phyloP scores from a whole-genome alignment of 2,329 filamentous ascomycete genomes.

The Ophiostoma sp. region DNA sequence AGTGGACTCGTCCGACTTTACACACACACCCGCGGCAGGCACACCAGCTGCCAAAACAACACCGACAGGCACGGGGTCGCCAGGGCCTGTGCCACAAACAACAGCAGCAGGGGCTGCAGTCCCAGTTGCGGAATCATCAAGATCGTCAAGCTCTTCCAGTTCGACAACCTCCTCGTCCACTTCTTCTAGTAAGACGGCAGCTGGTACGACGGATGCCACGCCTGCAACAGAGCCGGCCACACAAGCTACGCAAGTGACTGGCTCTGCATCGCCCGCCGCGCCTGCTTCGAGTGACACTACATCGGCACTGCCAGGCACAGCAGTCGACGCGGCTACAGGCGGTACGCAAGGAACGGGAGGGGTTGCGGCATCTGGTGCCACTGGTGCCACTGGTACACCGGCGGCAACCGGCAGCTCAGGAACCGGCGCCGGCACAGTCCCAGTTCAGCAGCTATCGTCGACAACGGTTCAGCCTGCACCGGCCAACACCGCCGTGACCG shows the following conservation, averaged over 20 bases:
- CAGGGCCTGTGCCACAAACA: background rate
- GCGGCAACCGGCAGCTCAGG: background rate
- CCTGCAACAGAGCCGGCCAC: background rate
- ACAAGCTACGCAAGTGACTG: background rate
- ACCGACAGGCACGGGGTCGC: background rate
- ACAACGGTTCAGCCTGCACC: slow-evolving; percentile 13
- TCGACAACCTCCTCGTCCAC: background rate
- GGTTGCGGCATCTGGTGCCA: background rate
- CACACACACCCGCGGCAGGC: background rate
- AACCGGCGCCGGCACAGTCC: background rate
- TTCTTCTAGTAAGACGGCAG: background rate
- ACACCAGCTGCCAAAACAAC: slow-evolving; percentile 2
- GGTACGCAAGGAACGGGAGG: slow-evolving; percentile 1
- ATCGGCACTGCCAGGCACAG: background rate
- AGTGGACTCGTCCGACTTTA: slow-evolving; percentile 10
- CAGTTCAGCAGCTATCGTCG: background rate
- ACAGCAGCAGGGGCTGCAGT: background rate
- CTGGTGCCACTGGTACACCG: background rate
- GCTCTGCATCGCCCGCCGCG: background rate
- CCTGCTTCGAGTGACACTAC: background rate
- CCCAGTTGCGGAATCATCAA: background rate
- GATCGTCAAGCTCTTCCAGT: background rate
- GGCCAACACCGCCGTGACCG: background rate
- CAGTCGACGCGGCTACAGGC: background rate
- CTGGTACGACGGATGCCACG: background rate